phyloP scores from a whole-genome alignment of 1,139 yeast genomes.

The Meyerozyma athensensis region DNA sequence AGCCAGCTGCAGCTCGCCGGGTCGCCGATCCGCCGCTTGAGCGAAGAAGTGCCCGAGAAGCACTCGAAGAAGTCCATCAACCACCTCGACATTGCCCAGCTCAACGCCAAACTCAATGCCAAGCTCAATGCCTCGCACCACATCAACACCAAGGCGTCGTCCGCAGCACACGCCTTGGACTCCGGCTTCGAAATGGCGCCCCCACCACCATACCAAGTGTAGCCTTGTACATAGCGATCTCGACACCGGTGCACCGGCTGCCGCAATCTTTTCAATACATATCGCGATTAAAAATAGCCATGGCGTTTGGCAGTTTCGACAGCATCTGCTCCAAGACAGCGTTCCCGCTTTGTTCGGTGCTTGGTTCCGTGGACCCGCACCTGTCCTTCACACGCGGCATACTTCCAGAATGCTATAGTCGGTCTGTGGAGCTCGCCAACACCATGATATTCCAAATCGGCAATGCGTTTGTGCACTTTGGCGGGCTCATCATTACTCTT shows the following conservation, averaged over 20 bases:
- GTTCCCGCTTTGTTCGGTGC: constrained; percentile 72
- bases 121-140: not conserved
- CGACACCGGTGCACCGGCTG: not conserved
- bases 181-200: constrained; percentile 10
- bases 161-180: too few relatives aligned
- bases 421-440: constrained; percentile 83
- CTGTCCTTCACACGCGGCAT: constrained; percentile 48
- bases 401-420: constrained; percentile 73
- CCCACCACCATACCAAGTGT: constrained; percentile 10
- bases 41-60: constrained; percentile 10
- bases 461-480: constrained; percentile 78
- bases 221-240: not conserved
- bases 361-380: constrained; percentile 34
- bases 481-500: constrained; percentile 58
- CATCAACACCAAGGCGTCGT: not conserved
- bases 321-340: constrained; percentile 64
- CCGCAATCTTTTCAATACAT: not conserved
- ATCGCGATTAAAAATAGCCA: constrained; percentile 10
- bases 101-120: constrained; percentile 17
- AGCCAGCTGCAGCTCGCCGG: constrained; percentile 19
- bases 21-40: constrained; percentile 18
- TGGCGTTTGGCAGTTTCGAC: constrained; percentile 68
- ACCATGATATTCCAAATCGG: constrained; percentile 92
- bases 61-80: constrained; percentile 26
- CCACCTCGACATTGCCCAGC: constrained; percentile 30